Conservation (phyloP, 2,329 filamentous ascomycete genomes). For the Apiospora marii region DNA sequence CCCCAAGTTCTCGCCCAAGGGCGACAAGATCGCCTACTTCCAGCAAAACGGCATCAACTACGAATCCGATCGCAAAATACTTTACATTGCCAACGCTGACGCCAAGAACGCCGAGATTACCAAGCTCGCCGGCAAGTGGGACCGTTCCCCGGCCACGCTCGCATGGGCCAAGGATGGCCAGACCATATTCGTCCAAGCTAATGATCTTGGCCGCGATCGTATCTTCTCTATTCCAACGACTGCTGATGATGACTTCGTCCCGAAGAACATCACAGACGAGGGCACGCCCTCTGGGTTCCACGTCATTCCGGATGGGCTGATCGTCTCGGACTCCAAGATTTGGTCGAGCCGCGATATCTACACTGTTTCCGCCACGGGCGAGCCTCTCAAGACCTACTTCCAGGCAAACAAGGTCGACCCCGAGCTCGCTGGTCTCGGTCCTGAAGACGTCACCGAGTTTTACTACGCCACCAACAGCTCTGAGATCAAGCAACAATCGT, state of each 20-base stretch:
- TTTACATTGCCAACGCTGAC: constrained; percentile 53
- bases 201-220: constrained; percentile 42
- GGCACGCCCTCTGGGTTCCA: constrained; percentile 41
- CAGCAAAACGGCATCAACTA: constrained; percentile 68
- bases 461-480: constrained; percentile 45
- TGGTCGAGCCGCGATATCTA: constrained; percentile 46
- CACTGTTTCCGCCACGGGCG: constrained; percentile 38
- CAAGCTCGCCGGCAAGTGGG: constrained; percentile 43
- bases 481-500: constrained; percentile 43
- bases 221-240: constrained; percentile 43
- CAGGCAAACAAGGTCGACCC: constrained; percentile 46
- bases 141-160: constrained; percentile 38
- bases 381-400: constrained; percentile 41
- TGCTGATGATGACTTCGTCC: constrained; percentile 39
- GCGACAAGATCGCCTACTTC: constrained; percentile 65
- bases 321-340: constrained; percentile 46
- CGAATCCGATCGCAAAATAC: constrained; percentile 53
- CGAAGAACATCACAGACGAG: constrained; percentile 45
- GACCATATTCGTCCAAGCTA: constrained; percentile 40
- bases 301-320: constrained; percentile 38
- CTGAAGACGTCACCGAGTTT: constrained; percentile 45
- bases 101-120: constrained; percentile 52
- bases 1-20: constrained; percentile 63
- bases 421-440: constrained; percentile 41
- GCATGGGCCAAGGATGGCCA: constrained; percentile 41